Evolutionary conservation across 192 early-diverging fungal species (phyloP).

Genomic region (Dispira simplex): DNA sequence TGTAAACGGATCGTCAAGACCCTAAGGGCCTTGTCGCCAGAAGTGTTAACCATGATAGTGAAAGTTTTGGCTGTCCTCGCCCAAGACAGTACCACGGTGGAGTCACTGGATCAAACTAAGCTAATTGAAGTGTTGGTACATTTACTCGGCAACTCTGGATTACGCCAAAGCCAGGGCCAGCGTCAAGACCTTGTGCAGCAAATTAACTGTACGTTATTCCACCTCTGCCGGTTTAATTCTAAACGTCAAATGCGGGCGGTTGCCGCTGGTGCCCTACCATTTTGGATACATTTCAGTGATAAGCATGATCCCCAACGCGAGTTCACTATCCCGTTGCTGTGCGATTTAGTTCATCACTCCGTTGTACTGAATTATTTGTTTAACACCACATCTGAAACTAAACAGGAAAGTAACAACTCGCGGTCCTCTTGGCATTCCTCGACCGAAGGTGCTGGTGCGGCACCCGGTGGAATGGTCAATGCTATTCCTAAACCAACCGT

Average conservation of each 20-base stretch:
- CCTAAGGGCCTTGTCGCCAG: neutral
- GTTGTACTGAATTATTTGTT: neutral
- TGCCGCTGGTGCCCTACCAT: neutral
- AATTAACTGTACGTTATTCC: neutral
- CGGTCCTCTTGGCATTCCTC: neutral
- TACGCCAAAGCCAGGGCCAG: neutral
- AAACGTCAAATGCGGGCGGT: neutral
- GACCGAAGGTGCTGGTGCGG: neutral
- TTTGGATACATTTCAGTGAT: neutral
- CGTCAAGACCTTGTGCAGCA: neutral
- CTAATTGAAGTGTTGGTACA: neutral
- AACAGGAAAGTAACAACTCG: neutral
- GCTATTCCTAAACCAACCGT: neutral
- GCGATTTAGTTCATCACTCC: neutral
- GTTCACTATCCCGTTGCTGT: constrained; percentile 2
- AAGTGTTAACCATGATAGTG: neutral
- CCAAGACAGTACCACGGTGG: neutral
- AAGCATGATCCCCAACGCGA: neutral
- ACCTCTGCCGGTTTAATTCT: neutral
- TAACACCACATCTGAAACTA: neutral
- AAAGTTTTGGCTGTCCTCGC: neutral
- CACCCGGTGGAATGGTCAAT: neutral
- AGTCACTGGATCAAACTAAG: neutral
- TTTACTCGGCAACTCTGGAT: neutral
- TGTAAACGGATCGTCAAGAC: constrained; percentile 7